Percentiles rank a stretch among this genome's conserved stretches.
These are phyloP conservation scores for Fusarium sp. DNA, from an alignment of 2,329 filamentous ascomycete species.

Conservation along the genomic window DNA sequence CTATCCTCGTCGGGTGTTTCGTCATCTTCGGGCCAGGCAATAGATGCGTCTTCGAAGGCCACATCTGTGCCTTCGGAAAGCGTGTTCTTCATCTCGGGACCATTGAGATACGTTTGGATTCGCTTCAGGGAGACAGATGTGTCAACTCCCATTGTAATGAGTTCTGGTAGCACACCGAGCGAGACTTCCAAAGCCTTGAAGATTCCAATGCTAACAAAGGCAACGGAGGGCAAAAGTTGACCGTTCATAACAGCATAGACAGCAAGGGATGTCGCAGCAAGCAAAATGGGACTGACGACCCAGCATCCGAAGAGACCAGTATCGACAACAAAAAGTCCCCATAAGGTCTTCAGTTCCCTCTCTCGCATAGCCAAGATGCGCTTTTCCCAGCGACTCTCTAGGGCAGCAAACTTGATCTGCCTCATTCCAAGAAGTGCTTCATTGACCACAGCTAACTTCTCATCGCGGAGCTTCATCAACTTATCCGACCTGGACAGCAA, in stretches of 20 bases:
- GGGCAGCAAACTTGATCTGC: constrained; percentile 85
- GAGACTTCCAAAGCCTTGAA: constrained; percentile 79
- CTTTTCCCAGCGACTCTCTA: constrained; percentile 78
- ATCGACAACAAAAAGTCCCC: constrained; percentile 72
- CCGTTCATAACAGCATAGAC: constrained; percentile 73
- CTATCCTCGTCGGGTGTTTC: constrained; percentile 64
- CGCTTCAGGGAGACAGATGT: constrained; percentile 76
- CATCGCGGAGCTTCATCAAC: constrained; percentile 79
- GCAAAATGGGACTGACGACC: constrained; percentile 77
- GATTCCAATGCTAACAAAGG: constrained; percentile 80
- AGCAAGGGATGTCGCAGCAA: constrained; percentile 76
- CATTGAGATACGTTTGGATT: constrained; percentile 75
- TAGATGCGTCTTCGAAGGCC: constrained; percentile 71
- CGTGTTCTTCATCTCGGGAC: constrained; percentile 68
- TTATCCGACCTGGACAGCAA: constrained; percentile 72
- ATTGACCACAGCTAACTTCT: constrained; percentile 78
- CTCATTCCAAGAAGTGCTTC: constrained; percentile 82
- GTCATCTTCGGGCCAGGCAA: constrained; percentile 78
- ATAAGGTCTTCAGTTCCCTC: constrained; percentile 72
- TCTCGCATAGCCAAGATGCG: constrained; percentile 71
- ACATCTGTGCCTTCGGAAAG: constrained; percentile 67
- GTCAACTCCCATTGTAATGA: constrained; percentile 76
- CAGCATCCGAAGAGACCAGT: constrained; percentile 71
- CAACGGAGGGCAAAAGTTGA: constrained; percentile 73
- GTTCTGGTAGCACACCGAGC: constrained; percentile 75